A percentile compares a stretch with the other conserved stretches of the same genome.
phyloP scores from a whole-genome alignment of 2,329 filamentous ascomycete genomes.

The Tolypocladium cylindrosporum region DNA sequence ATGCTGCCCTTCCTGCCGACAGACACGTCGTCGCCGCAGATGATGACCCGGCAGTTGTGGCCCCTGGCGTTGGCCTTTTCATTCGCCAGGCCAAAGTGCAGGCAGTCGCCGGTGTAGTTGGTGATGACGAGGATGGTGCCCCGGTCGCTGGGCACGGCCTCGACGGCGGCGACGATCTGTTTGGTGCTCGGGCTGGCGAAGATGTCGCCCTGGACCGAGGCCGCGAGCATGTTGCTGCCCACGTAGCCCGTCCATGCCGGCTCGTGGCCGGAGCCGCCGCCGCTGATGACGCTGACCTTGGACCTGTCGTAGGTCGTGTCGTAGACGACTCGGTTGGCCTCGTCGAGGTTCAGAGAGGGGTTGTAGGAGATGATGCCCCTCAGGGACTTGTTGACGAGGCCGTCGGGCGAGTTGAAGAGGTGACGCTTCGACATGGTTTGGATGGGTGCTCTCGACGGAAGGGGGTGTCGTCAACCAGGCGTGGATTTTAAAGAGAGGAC shows the following conservation, averaged over 20 bases:
- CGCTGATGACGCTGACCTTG: constrained; percentile 40
- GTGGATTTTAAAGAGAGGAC: background rate
- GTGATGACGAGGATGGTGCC: constrained; percentile 53
- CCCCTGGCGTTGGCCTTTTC: constrained; percentile 47
- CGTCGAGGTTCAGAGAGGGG: constrained; percentile 37
- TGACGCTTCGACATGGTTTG: constrained; percentile 39
- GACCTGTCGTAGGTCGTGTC: constrained; percentile 32
- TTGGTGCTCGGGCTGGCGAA: constrained; percentile 55
- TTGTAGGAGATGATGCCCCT: constrained; percentile 44
- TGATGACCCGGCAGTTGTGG: constrained; percentile 44
- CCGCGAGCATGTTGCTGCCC: constrained; percentile 49
- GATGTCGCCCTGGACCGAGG: constrained; percentile 51
- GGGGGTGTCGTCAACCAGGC: background rate
- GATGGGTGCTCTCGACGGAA: background rate
- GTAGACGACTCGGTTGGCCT: constrained; percentile 40
- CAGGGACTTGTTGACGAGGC: constrained; percentile 42
- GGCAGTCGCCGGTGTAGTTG: constrained; percentile 55
- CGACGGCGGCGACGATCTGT: constrained; percentile 52
- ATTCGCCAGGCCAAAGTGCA: constrained; percentile 51
- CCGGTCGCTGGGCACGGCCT: constrained; percentile 40
- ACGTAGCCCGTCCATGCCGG: constrained; percentile 57
- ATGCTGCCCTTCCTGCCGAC: constrained; percentile 47
- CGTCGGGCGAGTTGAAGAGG: constrained; percentile 41
- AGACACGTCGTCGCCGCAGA: constrained; percentile 56
- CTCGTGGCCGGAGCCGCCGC: constrained; percentile 49